Evolutionary conservation across 1,284 basidiomycete genomes (phyloP), one percentile per base, ranked within the genome.

Genomic region (Abortiporus biennis): DNA sequence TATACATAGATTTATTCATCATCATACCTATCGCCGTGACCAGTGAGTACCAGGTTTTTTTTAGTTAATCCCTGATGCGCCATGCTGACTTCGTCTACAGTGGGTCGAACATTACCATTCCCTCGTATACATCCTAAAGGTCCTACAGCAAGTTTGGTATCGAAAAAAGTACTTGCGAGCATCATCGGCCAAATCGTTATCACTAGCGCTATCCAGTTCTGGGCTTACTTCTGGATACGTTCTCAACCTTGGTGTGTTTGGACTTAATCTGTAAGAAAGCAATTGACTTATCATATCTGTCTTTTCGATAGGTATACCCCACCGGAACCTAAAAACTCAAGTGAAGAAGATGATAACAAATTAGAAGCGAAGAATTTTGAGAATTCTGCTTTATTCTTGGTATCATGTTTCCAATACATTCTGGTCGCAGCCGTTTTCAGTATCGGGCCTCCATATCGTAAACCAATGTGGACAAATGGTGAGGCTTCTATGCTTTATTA

Each of bases 391-490:
- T 65, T 99, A 43, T 99, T 99, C 68, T 67, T 98, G 52, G 74
- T 98, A 38, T 97, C 94, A 2, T 95, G 91, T 49, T 99, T 98
- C 79, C 96, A 99, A 67, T 99, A 99, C 64, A 91, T 99, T 52
- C 72, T 98, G 31, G 91, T 97, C 6, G 95, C 94, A 9, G 93
- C 85, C 1, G 91, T 98, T 0, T 99, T 99, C 68, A 94, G 89
- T 60, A 97, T 98, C 51, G 96, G 96, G 0, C 93, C 94, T 9
- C 96, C 96, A 1, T 99, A 95, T 64, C 80, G 96, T 41, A 86
- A 89, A 63, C 79, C 92, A 12, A 91, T 99, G 72, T 95, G 87
- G 77, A 92, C 93, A 6, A 99, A 99, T 59, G 80, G 92, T 91
- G 59, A 51, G 80, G 60, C 21, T 29, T 29, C 27, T n/a, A 22